Percentiles rank a stretch among this genome's conserved stretches.
Conservation (phyloP, 768 basidiomycete species). For the Amylocystis lapponica region DNA sequence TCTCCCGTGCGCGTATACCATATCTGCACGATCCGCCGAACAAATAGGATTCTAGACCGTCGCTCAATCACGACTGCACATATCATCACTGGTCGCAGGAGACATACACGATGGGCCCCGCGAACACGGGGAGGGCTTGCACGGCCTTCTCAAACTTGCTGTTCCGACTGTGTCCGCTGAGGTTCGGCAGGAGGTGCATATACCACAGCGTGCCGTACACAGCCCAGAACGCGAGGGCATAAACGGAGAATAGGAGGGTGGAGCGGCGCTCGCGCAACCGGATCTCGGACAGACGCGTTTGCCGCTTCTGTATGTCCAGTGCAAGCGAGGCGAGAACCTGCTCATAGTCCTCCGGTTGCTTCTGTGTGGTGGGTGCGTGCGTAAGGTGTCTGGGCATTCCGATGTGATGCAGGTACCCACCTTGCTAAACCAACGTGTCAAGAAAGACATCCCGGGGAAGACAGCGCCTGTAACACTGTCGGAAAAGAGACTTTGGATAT, state of each 20-base stretch:
- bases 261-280: slow-evolving; percentile 79
- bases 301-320: slow-evolving; percentile 64
- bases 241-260: slow-evolving; percentile 71
- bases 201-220: slow-evolving; percentile 75
- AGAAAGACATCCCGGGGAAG: slow-evolving; percentile 3
- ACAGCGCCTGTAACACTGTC: too few species aligned
- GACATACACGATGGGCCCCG: slow-evolving; percentile 69
- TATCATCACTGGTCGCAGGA: not conserved
- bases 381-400: not conserved
- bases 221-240: slow-evolving; percentile 70
- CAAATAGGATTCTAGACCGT: slow-evolving; percentile 60
- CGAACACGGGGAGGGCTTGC: slow-evolving; percentile 52
- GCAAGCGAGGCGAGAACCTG: slow-evolving; percentile 63
- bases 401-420: slow-evolving; percentile 1
- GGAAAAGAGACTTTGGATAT: too few species aligned
- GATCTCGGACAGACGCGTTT: slow-evolving; percentile 73
- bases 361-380: slow-evolving; percentile 24
- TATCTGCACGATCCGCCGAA: slow-evolving; percentile 72
- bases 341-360: slow-evolving; percentile 71
- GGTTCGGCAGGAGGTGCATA: slow-evolving; percentile 44
- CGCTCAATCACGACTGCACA: not conserved
- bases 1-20: slow-evolving; percentile 81
- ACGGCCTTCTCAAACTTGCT: slow-evolving; percentile 36
- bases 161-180: slow-evolving; percentile 23
- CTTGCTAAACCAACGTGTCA: slow-evolving; percentile 18